These are phyloP conservation scores for Allantophomopsis cytisporea DNA, from an alignment of 2,329 filamentous ascomycete genomes.

Conservation along the genomic window DNA sequence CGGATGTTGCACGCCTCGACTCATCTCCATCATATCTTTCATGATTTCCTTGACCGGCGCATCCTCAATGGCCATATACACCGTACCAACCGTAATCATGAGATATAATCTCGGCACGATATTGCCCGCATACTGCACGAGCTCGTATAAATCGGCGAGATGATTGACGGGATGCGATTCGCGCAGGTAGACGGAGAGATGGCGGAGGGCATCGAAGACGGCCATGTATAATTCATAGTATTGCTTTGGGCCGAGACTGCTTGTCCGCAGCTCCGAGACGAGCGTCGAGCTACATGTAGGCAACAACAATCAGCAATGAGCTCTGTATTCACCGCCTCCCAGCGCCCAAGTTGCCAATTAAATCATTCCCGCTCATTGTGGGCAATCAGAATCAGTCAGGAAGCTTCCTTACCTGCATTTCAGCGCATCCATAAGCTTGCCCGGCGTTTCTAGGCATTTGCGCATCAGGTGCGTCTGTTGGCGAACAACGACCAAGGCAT, in stretches of 20 bases:
- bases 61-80: constrained; percentile 97
- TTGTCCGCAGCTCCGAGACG: constrained; percentile 95
- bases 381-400: constrained; percentile 1
- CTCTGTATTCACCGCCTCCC: too few relatives aligned
- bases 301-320: constrained; percentile 3
- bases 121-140: constrained; percentile 96
- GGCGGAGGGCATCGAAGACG: constrained; percentile 93
- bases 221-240: constrained; percentile 99
- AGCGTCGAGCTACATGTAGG: constrained; percentile 66
- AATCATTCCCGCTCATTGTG: constrained; percentile 2
- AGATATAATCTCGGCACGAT: constrained; percentile 93
- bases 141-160: constrained; percentile 92
- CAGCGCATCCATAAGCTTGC: constrained; percentile 98
- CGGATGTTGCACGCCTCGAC: constrained; percentile 90
- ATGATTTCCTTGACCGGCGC: constrained; percentile 98
- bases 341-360: constrained; percentile 5
- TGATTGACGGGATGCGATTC: constrained; percentile 97
- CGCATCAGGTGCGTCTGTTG: constrained; percentile 97
- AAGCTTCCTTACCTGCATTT: constrained; percentile 78
- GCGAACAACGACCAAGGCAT: constrained; percentile 90
- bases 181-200: constrained; percentile 89
- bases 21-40: constrained; percentile 99
- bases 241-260: constrained; percentile 94
- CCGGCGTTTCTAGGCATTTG: constrained; percentile 90
- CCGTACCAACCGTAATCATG: constrained; percentile 98